phyloP scores from a whole-genome alignment of 2,329 filamentous ascomycete genomes.

The Claviceps sp. region DNA sequence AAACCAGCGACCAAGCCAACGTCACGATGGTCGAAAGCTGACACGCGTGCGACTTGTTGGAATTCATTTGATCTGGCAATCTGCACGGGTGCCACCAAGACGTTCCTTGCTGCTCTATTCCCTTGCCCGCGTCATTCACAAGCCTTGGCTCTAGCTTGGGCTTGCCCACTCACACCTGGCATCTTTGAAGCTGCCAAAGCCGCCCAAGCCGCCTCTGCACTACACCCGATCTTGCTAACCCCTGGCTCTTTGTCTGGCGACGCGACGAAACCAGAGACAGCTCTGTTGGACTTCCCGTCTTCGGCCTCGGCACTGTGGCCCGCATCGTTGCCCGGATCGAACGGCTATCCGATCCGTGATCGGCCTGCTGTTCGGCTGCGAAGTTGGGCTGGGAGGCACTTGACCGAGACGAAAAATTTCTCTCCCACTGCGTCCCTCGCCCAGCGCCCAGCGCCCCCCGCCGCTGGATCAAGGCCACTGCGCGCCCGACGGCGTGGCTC shows the following conservation, averaged over 20 bases:
- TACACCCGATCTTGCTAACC: neutral
- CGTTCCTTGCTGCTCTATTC: neutral
- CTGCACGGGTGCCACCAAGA: neutral
- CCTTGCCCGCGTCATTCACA: neutral
- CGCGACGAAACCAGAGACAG: neutral
- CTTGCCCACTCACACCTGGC: constrained; percentile 6
- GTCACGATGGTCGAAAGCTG: constrained; percentile 1
- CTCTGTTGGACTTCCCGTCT: neutral
- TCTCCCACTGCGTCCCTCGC: constrained; percentile 10
- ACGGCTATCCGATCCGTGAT: constrained; percentile 4
- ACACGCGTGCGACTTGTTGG: constrained; percentile 1
- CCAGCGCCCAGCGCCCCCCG: constrained; percentile 5
- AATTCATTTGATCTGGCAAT: neutral
- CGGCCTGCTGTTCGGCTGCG: constrained; percentile 5
- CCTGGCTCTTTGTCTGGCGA: constrained; percentile 1
- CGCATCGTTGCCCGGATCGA: constrained; percentile 5
- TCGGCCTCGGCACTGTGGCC: constrained; percentile 7
- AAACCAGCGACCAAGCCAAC: constrained; percentile 1
- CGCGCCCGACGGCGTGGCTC: constrained; percentile 3
- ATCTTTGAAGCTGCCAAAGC: neutral
- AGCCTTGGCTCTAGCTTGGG: constrained; percentile 2
- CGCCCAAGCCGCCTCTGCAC: neutral
- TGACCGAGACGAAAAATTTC: constrained; percentile 20
- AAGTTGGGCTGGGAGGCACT: constrained; percentile 6
- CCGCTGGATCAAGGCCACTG: constrained; percentile 10